Percentiles rank a stretch among this genome's conserved stretches.
phyloP scores from a whole-genome alignment of 306 rosid genomes.

The Canavalia gladiata region DNA sequence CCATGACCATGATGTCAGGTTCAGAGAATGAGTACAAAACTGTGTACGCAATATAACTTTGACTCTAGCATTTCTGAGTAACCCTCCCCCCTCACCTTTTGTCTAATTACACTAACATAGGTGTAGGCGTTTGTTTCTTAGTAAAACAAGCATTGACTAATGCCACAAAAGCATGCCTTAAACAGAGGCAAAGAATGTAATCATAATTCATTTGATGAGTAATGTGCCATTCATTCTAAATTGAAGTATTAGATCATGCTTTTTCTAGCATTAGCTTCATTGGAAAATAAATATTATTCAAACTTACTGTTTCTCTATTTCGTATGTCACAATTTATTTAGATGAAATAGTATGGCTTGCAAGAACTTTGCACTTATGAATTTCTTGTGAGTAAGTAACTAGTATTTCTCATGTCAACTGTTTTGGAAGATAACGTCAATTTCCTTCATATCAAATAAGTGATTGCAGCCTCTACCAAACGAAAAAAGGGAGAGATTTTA shows the following conservation, averaged over 20 bases:
- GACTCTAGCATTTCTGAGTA: slow-evolving; percentile 15
- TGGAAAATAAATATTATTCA: background rate
- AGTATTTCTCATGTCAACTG: background rate
- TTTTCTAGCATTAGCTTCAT: slow-evolving; percentile 16
- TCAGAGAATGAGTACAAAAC: slow-evolving; percentile 69
- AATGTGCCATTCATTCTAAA: slow-evolving; percentile 11
- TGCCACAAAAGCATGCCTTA: slow-evolving; percentile 31
- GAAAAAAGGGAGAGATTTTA: background rate
- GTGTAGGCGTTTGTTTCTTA: slow-evolving; percentile 33
- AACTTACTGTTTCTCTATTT: background rate
- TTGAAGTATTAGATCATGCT: slow-evolving; percentile 25
- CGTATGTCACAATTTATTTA: slow-evolving; percentile 1
- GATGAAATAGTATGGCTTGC: slow-evolving; percentile 5
- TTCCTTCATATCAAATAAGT: slow-evolving; percentile 12
- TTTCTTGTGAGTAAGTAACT: background rate
- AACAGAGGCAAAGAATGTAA: slow-evolving; percentile 43
- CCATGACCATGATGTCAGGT: slow-evolving; percentile 63
- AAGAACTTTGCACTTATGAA: background rate
- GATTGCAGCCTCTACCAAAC: background rate
- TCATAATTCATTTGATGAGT: slow-evolving; percentile 1
- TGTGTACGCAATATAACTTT: slow-evolving; percentile 75
- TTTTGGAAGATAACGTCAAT: background rate
- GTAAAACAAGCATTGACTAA: slow-evolving; percentile 4
- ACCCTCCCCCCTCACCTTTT: background rate
- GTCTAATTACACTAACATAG: slow-evolving; percentile 30